Evolutionary conservation across 2,329 filamentous ascomycete genomes (phyloP).

Genomic region (Teratosphaeria zuluensis): DNA sequence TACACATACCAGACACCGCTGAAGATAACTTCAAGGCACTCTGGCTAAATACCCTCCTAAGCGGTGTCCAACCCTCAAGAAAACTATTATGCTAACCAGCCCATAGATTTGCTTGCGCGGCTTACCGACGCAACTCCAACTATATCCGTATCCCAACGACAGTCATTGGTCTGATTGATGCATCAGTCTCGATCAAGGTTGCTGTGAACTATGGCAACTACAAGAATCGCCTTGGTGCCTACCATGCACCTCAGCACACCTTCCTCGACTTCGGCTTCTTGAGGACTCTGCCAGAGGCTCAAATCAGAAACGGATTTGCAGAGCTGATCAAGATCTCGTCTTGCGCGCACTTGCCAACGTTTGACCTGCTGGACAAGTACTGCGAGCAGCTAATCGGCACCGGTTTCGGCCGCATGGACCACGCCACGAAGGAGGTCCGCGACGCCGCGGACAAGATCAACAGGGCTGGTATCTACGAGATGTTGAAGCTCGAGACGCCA

Average conservation of each 20-base stretch:
- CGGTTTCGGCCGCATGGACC: conserved; percentile 54
- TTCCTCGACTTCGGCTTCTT: conserved; percentile 67
- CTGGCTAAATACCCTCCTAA: conserved; percentile 33
- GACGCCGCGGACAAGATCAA: conserved; percentile 56
- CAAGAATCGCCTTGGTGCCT: conserved; percentile 65
- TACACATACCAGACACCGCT: conserved; percentile 22
- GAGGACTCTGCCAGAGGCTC: conserved; percentile 55
- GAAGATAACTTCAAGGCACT: conserved; percentile 40
- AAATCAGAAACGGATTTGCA: conserved; percentile 64
- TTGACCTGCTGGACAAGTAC: conserved; percentile 58
- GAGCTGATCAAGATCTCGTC: conserved; percentile 69
- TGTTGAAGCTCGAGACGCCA: conserved; percentile 63
- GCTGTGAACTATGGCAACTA: conserved; percentile 68
- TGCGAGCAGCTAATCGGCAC: conserved; percentile 58
- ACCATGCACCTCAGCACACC: conserved; percentile 62
- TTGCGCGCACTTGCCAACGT: conserved; percentile 56
- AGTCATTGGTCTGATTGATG: conserved; percentile 65
- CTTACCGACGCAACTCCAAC: conserved; percentile 63
- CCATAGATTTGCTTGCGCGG: conserved; percentile 56
- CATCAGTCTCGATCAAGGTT: conserved; percentile 68
- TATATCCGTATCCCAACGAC: conserved; percentile 66
- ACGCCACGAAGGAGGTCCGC: conserved; percentile 45
- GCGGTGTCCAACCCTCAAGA: conserved; percentile 5
- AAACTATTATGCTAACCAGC: conserved; percentile 17
- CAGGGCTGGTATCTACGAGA: conserved; percentile 59